A percentile compares a stretch with the other conserved stretches of the same genome.
These are phyloP conservation scores for Dryas alaskensis DNA, from an alignment of 306 rosid species.

Conservation along the genomic window DNA sequence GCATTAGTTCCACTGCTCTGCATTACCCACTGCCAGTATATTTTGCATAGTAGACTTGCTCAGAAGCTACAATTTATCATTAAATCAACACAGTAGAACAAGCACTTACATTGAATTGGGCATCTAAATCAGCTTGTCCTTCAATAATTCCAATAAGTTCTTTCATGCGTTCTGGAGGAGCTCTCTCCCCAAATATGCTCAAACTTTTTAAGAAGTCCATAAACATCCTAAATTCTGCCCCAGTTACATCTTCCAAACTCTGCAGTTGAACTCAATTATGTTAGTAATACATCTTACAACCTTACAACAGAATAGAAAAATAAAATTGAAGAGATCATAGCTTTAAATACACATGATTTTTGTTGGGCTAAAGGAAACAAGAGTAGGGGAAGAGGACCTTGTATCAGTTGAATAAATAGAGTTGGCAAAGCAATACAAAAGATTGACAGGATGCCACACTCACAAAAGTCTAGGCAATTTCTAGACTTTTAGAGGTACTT, in stretches of 20 bases:
- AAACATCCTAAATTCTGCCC: slow-evolving; percentile 84
- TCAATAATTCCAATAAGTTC: slow-evolving; percentile 91
- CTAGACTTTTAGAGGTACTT: neutral
- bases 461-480: neutral
- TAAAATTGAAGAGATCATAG: neutral
- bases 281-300: slow-evolving; percentile 26
- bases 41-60: neutral
- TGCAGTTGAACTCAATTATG: slow-evolving; percentile 43
- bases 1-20: neutral
- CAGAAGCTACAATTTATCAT: neutral
- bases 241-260: slow-evolving; percentile 90
- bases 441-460: neutral
- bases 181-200: slow-evolving; percentile 84
- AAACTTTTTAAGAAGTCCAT: slow-evolving; percentile 85
- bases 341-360: neutral
- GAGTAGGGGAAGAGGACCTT: neutral
- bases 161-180: slow-evolving; percentile 74
- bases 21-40: neutral
- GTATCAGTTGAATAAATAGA: neutral
- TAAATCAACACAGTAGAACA: slow-evolving; percentile 4
- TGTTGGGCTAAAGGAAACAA: neutral
- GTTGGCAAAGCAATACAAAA: neutral
- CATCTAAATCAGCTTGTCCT: slow-evolving; percentile 92
- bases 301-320: slow-evolving; percentile 1
- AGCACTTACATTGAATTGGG: slow-evolving; percentile 71